phyloP scores from a whole-genome alignment of 192 early-diverging fungal genomes.

The Coemansia asiatica region DNA sequence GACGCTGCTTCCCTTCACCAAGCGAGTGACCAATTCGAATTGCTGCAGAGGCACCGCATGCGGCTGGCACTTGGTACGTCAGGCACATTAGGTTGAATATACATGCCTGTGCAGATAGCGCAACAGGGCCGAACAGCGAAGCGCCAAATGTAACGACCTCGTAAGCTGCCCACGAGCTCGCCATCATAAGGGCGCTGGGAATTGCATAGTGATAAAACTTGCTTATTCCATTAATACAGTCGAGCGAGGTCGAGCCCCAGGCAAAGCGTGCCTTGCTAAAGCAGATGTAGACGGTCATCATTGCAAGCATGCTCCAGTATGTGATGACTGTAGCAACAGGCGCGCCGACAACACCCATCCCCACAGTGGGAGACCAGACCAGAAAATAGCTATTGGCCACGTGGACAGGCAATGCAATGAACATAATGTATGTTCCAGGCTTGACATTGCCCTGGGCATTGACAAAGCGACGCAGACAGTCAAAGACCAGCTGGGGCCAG shows the following conservation, averaged over 20 bases:
- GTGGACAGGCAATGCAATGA: conserved; percentile 36
- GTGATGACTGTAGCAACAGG: conserved; percentile 66
- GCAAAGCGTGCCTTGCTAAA: conserved; percentile 46
- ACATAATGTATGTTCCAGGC: conserved; percentile 57
- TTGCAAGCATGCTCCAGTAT: conserved; percentile 60
- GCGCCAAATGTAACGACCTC: conserved; percentile 73
- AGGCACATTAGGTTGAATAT: conserved; percentile 72
- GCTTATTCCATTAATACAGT: conserved; percentile 62
- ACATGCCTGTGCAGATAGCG: conserved; percentile 81
- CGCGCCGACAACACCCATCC: conserved; percentile 68
- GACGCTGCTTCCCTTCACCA: conserved; percentile 58
- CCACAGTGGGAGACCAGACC: conserved; percentile 52
- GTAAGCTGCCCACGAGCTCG: conserved; percentile 82
- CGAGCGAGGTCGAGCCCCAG: conserved; percentile 82
- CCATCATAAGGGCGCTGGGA: conserved; percentile 82
- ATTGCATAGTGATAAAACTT: conserved; percentile 72
- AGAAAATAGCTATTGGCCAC: conserved; percentile 30
- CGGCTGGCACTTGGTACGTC: conserved; percentile 71
- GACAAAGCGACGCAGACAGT: conserved; percentile 80
- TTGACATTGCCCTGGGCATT: conserved; percentile 92
- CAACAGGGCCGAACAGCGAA: conserved; percentile 72
- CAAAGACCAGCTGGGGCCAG: conserved; percentile 76
- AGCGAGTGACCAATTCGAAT: conserved; percentile 79
- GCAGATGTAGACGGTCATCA: conserved; percentile 59
- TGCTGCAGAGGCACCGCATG: conserved; percentile 73